Evolutionary conservation across 805 yeast genomes (phyloP).

Genomic region (Ogataea henricii): DNA sequence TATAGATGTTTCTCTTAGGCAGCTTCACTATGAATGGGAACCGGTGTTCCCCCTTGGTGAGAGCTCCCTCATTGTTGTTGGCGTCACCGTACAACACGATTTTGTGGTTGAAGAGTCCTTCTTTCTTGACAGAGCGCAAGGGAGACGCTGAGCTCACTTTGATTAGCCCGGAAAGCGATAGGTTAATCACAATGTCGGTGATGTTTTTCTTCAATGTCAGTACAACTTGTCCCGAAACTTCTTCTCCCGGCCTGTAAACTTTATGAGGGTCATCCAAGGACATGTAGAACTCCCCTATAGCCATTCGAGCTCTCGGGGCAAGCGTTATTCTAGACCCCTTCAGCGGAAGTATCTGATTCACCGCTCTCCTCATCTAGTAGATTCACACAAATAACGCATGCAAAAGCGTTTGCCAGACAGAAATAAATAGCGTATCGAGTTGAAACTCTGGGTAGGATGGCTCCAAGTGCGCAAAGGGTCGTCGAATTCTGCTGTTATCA

Average conservation of each 20-base stretch:
- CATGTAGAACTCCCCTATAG: constrained; percentile 66
- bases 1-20: constrained; percentile 72
- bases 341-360: constrained; percentile 45
- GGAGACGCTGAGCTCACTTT: constrained; percentile 56
- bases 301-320: constrained; percentile 22
- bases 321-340: constrained; percentile 26
- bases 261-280: constrained; percentile 74
- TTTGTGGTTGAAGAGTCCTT: constrained; percentile 57
- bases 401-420: background rate
- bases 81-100: constrained; percentile 57
- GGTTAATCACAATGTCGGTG: constrained; percentile 52
- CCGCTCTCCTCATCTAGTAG: constrained; percentile 51
- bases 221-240: constrained; percentile 62
- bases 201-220: constrained; percentile 57
- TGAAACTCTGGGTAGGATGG: background rate
- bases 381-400: background rate
- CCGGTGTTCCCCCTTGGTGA: constrained; percentile 82
- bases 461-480: background rate
- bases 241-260: constrained; percentile 79
- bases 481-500: no score
- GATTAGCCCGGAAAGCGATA: constrained; percentile 58
- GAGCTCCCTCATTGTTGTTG: constrained; percentile 25
- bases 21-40: constrained; percentile 83
- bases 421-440: background rate
- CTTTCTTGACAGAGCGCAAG: constrained; percentile 50